A percentile compares a stretch with the other conserved stretches of the same genome.
Evolutionary conservation across 345 rosid species (phyloP).

Genomic region (Stellera chamaejasme): DNA sequence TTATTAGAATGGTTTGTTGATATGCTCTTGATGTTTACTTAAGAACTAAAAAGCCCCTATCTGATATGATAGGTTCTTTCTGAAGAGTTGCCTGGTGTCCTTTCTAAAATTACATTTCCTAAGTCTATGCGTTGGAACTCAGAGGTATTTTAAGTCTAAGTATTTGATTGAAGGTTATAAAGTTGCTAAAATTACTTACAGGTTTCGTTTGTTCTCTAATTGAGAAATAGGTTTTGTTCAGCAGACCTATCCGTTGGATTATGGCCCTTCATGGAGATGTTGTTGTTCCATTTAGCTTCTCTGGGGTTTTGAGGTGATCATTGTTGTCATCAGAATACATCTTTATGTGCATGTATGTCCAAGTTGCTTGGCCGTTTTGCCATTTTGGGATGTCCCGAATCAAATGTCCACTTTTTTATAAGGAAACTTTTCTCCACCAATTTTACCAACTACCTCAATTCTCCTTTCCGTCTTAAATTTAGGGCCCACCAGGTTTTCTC

Average conservation of each 20-base stretch:
- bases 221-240: conserved; percentile 52
- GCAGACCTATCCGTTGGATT: conserved; percentile 96
- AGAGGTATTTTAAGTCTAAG: conserved; percentile 35
- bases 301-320: conserved; percentile 73
- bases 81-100: conserved; percentile 63
- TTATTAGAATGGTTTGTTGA: neutral
- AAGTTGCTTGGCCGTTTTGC: too few relatives aligned
- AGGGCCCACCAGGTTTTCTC: too few relatives aligned
- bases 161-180: neutral
- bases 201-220: too few relatives aligned
- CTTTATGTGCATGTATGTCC: neutral
- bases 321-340: conserved; percentile 9
- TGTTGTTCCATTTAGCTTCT: conserved; percentile 73
- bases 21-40: conserved; percentile 2
- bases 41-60: conserved; percentile 4
- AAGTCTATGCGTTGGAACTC: conserved; percentile 99
- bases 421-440: too few relatives aligned
- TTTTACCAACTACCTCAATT: too few relatives aligned
- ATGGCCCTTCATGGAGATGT: conserved; percentile 84
- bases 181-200: too few relatives aligned
- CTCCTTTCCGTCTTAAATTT: too few relatives aligned
- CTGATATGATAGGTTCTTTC: conserved; percentile 53
- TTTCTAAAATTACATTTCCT: conserved; percentile 76
- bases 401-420: too few relatives aligned
- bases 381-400: too few relatives aligned